These are phyloP conservation scores for Eucalyptus regnans DNA, from an alignment of 345 rosid genomes.

Conservation along the genomic window DNA sequence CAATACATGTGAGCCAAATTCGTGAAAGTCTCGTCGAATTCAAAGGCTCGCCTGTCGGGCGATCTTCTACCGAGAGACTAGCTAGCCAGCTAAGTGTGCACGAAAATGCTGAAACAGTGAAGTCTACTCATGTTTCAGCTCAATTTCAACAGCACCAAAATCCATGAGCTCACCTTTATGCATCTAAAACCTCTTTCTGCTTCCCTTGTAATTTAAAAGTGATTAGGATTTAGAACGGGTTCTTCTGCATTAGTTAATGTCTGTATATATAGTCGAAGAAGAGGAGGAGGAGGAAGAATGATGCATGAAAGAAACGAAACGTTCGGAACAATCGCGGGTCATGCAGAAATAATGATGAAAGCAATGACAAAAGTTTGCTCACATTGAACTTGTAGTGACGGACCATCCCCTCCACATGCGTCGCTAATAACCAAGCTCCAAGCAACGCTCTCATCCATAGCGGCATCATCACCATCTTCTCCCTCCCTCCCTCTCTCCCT, in stretches of 20 bases:
- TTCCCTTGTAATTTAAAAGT: neutral
- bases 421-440: neutral
- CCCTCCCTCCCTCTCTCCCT: neutral
- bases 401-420: conserved; percentile 26
- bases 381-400: conserved; percentile 76
- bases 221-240: neutral
- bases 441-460: neutral
- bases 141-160: neutral
- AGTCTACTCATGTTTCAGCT: neutral
- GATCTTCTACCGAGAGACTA: neutral
- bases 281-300: neutral
- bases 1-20: neutral
- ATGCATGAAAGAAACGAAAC: neutral
- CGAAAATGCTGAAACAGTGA: neutral
- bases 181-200: neutral
- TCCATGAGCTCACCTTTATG: neutral
- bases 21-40: neutral
- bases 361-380: conserved; percentile 1
- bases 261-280: neutral
- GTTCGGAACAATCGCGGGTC: neutral
- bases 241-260: neutral
- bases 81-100: neutral
- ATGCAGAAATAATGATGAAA: neutral
- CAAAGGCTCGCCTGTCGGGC: neutral
- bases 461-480: neutral